These are phyloP conservation scores for Mucor saturninus DNA, from an alignment of 371 early-diverging fungal genomes.

Conservation along the genomic window DNA sequence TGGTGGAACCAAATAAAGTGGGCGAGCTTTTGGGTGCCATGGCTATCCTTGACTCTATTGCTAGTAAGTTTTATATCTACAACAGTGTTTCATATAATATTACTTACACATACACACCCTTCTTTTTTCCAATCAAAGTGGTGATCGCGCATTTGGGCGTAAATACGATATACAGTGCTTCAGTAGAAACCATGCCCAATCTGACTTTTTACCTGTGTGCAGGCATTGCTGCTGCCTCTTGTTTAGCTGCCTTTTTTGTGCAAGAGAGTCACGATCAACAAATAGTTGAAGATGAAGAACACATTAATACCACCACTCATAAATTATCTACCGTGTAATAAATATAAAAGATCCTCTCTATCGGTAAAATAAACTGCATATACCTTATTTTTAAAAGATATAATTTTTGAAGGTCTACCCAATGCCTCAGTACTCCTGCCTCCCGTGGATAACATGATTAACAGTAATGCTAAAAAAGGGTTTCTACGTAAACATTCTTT, in stretches of 20 bases:
- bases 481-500: too few species aligned
- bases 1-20: conserved; percentile 52
- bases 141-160: conserved; percentile 40
- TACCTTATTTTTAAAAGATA: too few species aligned
- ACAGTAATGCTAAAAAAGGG: too few species aligned
- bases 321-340: too few species aligned
- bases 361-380: too few species aligned
- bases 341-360: too few species aligned
- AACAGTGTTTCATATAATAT: background rate
- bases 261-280: background rate
- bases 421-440: too few species aligned
- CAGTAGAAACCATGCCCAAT: conserved; percentile 52
- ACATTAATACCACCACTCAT: too few species aligned
- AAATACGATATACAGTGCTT: conserved; percentile 51
- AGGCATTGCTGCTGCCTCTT: conserved; percentile 9
- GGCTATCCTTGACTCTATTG: conserved; percentile 55
- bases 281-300: too few species aligned
- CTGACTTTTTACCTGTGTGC: conserved; percentile 46
- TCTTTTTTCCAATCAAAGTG: conserved; percentile 22
- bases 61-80: conserved; percentile 32
- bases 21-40: conserved; percentile 57
- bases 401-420: too few species aligned
- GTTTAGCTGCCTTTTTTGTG: conserved; percentile 27
- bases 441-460: too few species aligned
- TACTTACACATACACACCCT: background rate